Percentiles rank a stretch among this genome's conserved stretches.
Conservation (phyloP, 176 grass and related monocot species). For the Metroxylon sagu region DNA sequence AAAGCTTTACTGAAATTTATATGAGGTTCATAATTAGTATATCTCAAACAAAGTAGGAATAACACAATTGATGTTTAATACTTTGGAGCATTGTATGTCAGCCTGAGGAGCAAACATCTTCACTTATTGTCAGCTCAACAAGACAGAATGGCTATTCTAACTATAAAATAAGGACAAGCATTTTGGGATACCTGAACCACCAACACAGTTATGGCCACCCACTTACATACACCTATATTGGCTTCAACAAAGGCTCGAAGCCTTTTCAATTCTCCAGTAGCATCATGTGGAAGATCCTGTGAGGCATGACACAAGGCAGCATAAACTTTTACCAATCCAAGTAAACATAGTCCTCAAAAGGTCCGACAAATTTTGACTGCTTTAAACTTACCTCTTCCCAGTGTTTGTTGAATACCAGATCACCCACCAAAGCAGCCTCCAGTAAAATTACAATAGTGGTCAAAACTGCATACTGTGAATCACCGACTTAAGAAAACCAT, state of each 20-base stretch:
- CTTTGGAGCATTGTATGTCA: too few relatives aligned
- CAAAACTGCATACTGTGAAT: conserved; percentile 9
- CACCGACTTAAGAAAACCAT: background rate
- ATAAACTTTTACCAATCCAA: too few relatives aligned
- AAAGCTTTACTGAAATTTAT: too few relatives aligned
- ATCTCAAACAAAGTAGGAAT: too few relatives aligned
- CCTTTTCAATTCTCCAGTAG: conserved; percentile 1
- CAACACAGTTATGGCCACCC: background rate
- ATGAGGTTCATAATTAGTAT: too few relatives aligned
- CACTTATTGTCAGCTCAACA: background rate
- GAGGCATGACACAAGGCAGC: background rate
- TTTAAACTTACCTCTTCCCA: conserved; percentile 9
- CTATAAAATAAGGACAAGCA: background rate
- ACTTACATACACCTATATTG: background rate
- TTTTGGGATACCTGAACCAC: background rate
- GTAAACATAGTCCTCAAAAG: too few relatives aligned
- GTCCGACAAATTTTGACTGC: too few relatives aligned
- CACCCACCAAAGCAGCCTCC: conserved; percentile 2
- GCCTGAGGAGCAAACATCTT: too few relatives aligned
- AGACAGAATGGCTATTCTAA: background rate
- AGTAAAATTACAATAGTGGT: background rate
- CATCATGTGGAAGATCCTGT: conserved; percentile 8
- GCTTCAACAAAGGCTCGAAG: background rate
- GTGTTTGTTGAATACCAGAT: conserved; percentile 8
- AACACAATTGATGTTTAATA: too few relatives aligned